These are phyloP conservation scores for Fusarium mundagurra DNA, from an alignment of 2,329 filamentous ascomycete genomes.

Conservation along the genomic window DNA sequence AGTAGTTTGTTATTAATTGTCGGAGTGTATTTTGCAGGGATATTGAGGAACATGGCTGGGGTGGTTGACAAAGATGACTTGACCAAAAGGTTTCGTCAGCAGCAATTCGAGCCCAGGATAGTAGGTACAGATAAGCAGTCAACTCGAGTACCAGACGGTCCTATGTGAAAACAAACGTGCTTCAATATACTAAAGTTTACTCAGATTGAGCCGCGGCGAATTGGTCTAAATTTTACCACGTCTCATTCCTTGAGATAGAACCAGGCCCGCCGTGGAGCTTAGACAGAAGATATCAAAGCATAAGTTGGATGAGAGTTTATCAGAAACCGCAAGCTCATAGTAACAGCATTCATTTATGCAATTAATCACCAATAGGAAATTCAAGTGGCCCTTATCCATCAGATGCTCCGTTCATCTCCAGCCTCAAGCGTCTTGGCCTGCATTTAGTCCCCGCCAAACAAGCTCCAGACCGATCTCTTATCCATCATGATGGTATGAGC, in stretches of 20 bases:
- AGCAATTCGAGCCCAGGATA: neutral
- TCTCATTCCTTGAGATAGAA: neutral
- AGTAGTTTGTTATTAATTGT: conserved; percentile 1
- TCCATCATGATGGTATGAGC: neutral
- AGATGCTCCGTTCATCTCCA: conserved; percentile 11
- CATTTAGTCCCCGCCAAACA: conserved; percentile 41
- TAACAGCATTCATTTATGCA: conserved; percentile 8
- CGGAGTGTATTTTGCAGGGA: conserved; percentile 4
- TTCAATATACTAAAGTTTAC: neutral
- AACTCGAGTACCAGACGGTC: neutral
- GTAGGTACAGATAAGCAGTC: neutral
- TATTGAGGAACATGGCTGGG: neutral
- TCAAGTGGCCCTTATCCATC: conserved; percentile 11
- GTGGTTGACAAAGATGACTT: neutral
- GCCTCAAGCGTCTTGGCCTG: conserved; percentile 37
- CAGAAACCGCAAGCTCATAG: conserved; percentile 2
- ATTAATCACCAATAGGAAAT: neutral
- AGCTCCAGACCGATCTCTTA: conserved; percentile 24
- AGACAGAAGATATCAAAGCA: neutral
- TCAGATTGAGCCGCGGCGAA: neutral
- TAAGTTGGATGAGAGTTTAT: neutral
- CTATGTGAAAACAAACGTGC: neutral
- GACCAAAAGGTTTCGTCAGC: neutral
- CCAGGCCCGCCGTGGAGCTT: neutral
- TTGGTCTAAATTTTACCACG: neutral